Conservation (phyloP, 2,329 filamentous ascomycete species). For the Bertia moriformis region DNA sequence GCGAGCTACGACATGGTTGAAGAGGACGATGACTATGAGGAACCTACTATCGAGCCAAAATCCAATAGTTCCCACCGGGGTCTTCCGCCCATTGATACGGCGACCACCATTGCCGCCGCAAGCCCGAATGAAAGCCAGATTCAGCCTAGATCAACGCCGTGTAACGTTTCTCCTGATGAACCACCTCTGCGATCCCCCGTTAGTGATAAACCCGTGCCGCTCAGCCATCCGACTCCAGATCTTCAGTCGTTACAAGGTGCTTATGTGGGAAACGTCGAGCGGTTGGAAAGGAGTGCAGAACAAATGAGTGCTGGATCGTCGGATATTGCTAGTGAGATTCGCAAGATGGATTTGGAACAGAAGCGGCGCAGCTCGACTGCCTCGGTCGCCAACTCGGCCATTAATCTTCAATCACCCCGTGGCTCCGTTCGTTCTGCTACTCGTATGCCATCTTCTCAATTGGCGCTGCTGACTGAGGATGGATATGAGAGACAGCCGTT, state of each 20-base stretch:
- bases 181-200: constrained; percentile 19
- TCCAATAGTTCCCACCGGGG: not conserved
- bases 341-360: constrained; percentile 26
- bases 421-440: not conserved
- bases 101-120: too few relatives aligned
- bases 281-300: constrained; percentile 29
- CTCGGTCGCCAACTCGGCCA: constrained; percentile 10
- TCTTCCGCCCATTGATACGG: not conserved
- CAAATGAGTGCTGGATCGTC: constrained; percentile 25
- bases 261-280: constrained; percentile 30
- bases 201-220: constrained; percentile 21
- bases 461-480: constrained; percentile 4
- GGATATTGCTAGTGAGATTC: constrained; percentile 26
- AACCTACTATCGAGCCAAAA: constrained; percentile 4
- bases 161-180: constrained; percentile 8
- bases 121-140: too few relatives aligned
- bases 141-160: not conserved
- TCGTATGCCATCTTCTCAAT: too few relatives aligned
- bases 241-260: constrained; percentile 32
- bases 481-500: constrained; percentile 5
- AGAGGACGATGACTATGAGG: constrained; percentile 23
- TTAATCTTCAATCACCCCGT: not conserved
- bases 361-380: constrained; percentile 17
- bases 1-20: constrained; percentile 27
- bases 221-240: constrained; percentile 30